Evolutionary conservation across 352 stramenopile species (phyloP), one percentile per base, ranked within the genome.

Genomic region (Pythium aristosporum): DNA sequence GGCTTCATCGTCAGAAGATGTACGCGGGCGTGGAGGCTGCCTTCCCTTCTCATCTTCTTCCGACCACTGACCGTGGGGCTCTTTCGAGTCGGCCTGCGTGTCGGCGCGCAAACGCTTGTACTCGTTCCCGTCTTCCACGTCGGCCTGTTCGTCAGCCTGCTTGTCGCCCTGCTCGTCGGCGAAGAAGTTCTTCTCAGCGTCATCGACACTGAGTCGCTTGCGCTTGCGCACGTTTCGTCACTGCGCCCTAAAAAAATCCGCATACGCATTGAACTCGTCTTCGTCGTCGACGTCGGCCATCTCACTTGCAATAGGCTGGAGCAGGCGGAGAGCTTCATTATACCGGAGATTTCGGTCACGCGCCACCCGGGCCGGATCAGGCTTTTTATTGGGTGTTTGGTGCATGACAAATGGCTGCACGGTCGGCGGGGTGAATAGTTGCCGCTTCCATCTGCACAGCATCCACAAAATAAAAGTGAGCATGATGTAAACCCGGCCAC

Each of bases 361-460:
- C 1, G 28, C 6, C 20, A 25, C 13, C 10, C 21, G 2, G 15
- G 5, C 51, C 12, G 8, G 12, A 11, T 34, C 4, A 8, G 36
- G 12, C 21, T 23, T 3, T 3, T 4, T 11, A 6, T 36, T 44
- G 18, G 30, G 11, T 25, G 32, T 6, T 11, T 39, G 39, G 25
- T 61, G 49, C 23, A 41, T 7, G 8, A 44, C 30, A 23, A 61
- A 20, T 21, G 39, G 1, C 42, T 52, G 4, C 11, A 62, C 55
- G 20, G 13, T 3, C n/a, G 28, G 15, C 11, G 30, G 43, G 1
- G 11, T 18, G 15, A 12, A 20, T 16, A n/a, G 6, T 8, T 37
- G 20, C 6, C 30, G 25, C 20, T 62, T 62, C 55, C 55, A 62
- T 44, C 43, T 62, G 30, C 28, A 51, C n/a, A n/a, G n/a, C n/a